Base-by-base conservation (phyloP, 345 rosid genomes). In the Citrus unshiu region DNA sequence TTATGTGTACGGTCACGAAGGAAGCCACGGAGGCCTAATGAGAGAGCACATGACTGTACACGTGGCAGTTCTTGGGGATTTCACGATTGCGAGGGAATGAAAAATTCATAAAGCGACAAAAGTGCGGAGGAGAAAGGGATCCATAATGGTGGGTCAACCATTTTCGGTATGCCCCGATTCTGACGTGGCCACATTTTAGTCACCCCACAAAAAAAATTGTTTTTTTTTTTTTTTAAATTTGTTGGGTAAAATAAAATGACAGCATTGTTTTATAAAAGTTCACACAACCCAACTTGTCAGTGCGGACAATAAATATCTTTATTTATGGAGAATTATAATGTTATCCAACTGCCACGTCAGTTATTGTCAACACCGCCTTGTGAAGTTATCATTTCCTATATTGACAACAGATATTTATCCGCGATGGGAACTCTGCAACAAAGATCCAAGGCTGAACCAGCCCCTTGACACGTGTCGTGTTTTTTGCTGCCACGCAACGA, bases 181-280 rank as follows among this genome's bases (percentile, higher is more conserved):
- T 77, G 83, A 90, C 89, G 91, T 91, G 98, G 94, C 89, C 72
- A 80, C 78, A 29, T 24, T 29, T 21, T 24, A 78, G 81, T 84
- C 60, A 68, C 21, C 57, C 46, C 34, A 32, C 5, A 32, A 9
- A 10, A 9, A 63, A 13, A 56, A 66, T 34, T 76, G 40, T 24
- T 77, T 40, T 18, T 54, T 54, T 18, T 54, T 54, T 16, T 49
- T 12, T 8, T 2, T 0, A 1, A 39, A 70, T 69, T 46, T 56
- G 40, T 29, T 27, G 73, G 76, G 49, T 34, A 5, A 24, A 43
- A 54, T 78, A 82, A 64, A 39, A 73, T 70, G 73, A 75, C 82
- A 30, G 37, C 65, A n/a, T 4, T 6, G 71, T n/a, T 68, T 61
- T 5, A 51, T 8, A 46, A 68, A 64, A 67, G 46, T 54, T 71